A percentile compares a stretch with the other conserved stretches of the same genome.
Conservation (phyloP, 768 basidiomycete species). For the Suillus tomentosus region DNA sequence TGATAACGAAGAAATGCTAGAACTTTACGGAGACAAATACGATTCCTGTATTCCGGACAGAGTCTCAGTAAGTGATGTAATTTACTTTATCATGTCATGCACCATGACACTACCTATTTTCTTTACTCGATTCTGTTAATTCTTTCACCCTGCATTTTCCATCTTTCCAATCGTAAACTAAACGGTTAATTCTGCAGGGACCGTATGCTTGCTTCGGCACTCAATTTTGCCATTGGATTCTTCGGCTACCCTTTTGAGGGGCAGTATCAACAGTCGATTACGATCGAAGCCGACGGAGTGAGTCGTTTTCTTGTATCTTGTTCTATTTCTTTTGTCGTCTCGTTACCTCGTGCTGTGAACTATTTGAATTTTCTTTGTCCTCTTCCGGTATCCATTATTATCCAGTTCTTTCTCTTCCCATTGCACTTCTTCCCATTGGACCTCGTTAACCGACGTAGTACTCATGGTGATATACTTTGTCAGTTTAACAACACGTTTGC, state of each 20-base stretch:
- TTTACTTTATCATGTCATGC: slow-evolving; percentile 1
- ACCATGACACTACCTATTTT: not conserved
- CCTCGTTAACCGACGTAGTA: not conserved
- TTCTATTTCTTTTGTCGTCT: slow-evolving; percentile 13
- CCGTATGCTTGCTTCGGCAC: slow-evolving; percentile 67
- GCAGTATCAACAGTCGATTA: slow-evolving; percentile 77
- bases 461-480: not conserved
- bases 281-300: slow-evolving; percentile 64
- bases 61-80: slow-evolving; percentile 56
- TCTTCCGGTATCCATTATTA: not conserved
- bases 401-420: not conserved
- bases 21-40: slow-evolving; percentile 61
- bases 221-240: slow-evolving; percentile 75
- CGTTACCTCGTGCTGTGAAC: no score
- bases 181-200: slow-evolving; percentile 44
- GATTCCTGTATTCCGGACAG: slow-evolving; percentile 79
- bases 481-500: slow-evolving; percentile 86
- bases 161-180: not conserved
- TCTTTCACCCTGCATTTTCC: not conserved
- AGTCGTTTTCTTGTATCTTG: slow-evolving; percentile 29
- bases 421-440: not conserved
- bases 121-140: not conserved
- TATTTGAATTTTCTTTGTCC: slow-evolving; percentile 19
- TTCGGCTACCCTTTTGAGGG: slow-evolving; percentile 73
- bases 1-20: slow-evolving; percentile 31